These are phyloP conservation scores for Colletotrichum chrysophilum DNA, from an alignment of 2,329 filamentous ascomycete genomes.

Conservation along the genomic window DNA sequence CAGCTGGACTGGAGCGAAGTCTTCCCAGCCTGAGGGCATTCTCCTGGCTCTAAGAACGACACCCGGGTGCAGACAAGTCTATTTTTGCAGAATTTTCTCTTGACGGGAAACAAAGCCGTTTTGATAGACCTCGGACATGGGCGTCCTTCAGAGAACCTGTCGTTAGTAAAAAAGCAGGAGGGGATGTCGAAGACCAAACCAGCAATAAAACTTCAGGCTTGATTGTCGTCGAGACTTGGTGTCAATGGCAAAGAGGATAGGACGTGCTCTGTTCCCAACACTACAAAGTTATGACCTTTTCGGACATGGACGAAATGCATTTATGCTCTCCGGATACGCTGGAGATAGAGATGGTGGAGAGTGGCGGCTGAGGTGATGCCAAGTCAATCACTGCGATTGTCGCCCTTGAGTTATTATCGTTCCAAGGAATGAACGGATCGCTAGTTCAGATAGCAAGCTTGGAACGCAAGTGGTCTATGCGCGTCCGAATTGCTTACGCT, in stretches of 20 bases:
- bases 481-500: neutral
- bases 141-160: neutral
- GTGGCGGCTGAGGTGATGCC: no score
- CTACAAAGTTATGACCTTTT: neutral
- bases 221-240: neutral
- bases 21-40: no score
- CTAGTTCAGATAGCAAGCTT: neutral
- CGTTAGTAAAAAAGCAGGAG: neutral
- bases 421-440: neutral
- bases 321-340: neutral
- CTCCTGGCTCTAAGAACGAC: no score
- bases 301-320: neutral
- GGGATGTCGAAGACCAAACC: neutral
- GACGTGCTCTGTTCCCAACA: neutral
- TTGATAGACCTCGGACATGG: neutral
- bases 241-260: neutral
- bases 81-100: no score
- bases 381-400: accelerated
- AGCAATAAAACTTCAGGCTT: accelerated
- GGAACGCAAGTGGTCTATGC: no score
- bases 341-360: neutral
- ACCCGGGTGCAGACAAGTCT: no score
- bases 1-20: neutral
- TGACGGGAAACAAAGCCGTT: neutral
- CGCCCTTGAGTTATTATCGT: neutral